A percentile compares a stretch with the other conserved stretches of the same genome.
These are phyloP conservation scores for Capsella rubella DNA, from an alignment of 441 rosid genomes.

Conservation along the genomic window DNA sequence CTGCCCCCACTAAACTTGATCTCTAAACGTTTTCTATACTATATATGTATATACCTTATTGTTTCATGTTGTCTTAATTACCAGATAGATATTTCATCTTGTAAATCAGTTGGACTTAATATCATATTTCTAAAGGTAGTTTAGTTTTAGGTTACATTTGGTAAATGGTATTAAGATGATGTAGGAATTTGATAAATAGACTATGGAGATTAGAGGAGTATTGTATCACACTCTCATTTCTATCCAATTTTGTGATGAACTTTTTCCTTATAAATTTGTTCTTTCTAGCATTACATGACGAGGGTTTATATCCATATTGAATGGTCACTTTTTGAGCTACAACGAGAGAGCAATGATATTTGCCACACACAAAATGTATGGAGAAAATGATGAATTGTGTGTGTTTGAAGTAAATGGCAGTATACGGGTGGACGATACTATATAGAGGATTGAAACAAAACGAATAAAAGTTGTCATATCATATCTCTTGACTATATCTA, in stretches of 20 bases:
- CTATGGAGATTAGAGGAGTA: not conserved
- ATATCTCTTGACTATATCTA: not conserved
- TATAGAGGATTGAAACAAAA: not conserved
- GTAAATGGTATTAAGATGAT: not conserved
- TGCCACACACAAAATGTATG: not conserved
- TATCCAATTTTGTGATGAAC: not conserved
- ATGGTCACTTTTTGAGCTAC: not conserved
- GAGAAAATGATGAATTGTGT: not conserved
- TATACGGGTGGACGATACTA: not conserved
- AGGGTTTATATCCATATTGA: not conserved
- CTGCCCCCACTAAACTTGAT: conserved; percentile 18
- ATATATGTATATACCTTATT: too few species aligned
- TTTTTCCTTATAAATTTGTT: not conserved
- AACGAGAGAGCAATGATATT: not conserved
- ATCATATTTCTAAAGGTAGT: not conserved
- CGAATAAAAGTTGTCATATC: not conserved
- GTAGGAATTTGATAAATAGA: not conserved
- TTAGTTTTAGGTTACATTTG: not conserved
- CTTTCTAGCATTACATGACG: not conserved
- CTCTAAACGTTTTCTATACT: not conserved
- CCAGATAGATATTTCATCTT: not conserved
- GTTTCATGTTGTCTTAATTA: not conserved
- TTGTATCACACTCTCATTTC: not conserved
- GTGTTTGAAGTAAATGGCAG: not conserved
- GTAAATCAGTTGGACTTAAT: not conserved